phyloP scores from a whole-genome alignment of 768 basidiomycete species.

The Wakefieldia striispora region DNA sequence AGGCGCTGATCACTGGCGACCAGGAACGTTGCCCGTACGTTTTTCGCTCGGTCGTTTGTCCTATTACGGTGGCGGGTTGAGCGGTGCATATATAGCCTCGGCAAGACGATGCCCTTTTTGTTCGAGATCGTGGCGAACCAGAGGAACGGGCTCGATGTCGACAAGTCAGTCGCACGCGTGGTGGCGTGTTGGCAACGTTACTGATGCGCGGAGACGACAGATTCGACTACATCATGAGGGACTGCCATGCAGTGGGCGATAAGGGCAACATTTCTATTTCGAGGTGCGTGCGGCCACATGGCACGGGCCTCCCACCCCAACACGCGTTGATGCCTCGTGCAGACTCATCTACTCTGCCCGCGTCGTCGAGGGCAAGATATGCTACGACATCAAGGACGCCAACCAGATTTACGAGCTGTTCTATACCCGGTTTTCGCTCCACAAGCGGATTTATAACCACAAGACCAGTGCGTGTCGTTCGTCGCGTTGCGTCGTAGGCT shows the following conservation, averaged over 20 bases:
- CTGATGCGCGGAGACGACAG: constrained; percentile 33
- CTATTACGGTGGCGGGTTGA: background rate
- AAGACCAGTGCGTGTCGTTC: constrained; percentile 48
- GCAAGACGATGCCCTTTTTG: constrained; percentile 63
- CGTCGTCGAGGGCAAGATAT: constrained; percentile 72
- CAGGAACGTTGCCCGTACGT: constrained; percentile 49
- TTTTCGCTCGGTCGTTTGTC: too few species aligned
- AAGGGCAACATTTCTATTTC: constrained; percentile 47
- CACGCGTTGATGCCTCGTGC: background rate
- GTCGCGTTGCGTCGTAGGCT: background rate
- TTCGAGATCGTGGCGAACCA: constrained; percentile 86
- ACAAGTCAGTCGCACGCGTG: constrained; percentile 51
- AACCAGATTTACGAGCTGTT: constrained; percentile 75
- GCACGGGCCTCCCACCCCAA: background rate
- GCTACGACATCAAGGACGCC: constrained; percentile 80
- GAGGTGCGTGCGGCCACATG: constrained; percentile 37
- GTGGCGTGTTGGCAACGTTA: background rate
- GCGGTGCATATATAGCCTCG: constrained; percentile 14
- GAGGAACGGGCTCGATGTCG: constrained; percentile 81
- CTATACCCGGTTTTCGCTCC: constrained; percentile 72
- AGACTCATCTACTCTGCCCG: constrained; percentile 75
- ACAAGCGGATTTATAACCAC: constrained; percentile 81
- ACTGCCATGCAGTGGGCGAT: constrained; percentile 71
- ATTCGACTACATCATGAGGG: constrained; percentile 80
- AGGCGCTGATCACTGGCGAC: constrained; percentile 76